Percentiles rank a stretch among this genome's conserved stretches.
Evolutionary conservation across 2,329 filamentous ascomycete species (phyloP).

Genomic region (Aspergillus intermedius): DNA sequence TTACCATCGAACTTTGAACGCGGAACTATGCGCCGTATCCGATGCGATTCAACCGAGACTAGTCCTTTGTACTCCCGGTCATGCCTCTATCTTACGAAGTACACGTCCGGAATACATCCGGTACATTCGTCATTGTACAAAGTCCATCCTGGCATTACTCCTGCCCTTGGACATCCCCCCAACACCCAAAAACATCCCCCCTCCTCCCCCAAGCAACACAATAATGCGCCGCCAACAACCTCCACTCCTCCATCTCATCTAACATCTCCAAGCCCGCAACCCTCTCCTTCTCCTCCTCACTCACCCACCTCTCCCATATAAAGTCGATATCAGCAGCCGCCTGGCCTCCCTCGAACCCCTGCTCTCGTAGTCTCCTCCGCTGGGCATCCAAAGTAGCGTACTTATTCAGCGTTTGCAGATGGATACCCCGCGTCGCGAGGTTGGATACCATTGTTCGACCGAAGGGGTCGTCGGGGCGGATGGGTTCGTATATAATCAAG

Average conservation of each 20-base stretch:
- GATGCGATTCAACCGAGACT: too few species aligned
- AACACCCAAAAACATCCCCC: conserved; percentile 33
- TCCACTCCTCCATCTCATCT: conserved; percentile 94
- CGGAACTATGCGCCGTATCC: too few species aligned
- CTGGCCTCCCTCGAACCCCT: conserved; percentile 58
- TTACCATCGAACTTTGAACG: too few species aligned
- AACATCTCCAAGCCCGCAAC: conserved; percentile 76
- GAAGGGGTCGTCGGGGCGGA: conserved; percentile 76
- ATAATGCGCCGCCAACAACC: conserved; percentile 80
- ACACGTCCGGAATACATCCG: too few species aligned
- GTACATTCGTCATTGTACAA: too few species aligned
- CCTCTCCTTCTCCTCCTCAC: conserved; percentile 64
- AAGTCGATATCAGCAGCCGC: conserved; percentile 56
- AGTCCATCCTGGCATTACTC: neutral
- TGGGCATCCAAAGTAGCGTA: conserved; percentile 67
- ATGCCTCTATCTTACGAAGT: too few species aligned
- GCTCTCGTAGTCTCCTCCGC: conserved; percentile 55
- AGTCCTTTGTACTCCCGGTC: too few species aligned
- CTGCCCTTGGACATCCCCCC: conserved; percentile 30
- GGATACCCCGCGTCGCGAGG: conserved; percentile 71
- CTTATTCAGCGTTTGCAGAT: conserved; percentile 70
- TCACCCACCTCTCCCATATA: conserved; percentile 75
- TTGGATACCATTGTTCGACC: conserved; percentile 90
- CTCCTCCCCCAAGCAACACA: conserved; percentile 84
- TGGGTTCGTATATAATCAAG: conserved; percentile 81